These are phyloP conservation scores for Chondrostereum purpureum DNA, from an alignment of 1,284 basidiomycete species.

Conservation along the genomic window DNA sequence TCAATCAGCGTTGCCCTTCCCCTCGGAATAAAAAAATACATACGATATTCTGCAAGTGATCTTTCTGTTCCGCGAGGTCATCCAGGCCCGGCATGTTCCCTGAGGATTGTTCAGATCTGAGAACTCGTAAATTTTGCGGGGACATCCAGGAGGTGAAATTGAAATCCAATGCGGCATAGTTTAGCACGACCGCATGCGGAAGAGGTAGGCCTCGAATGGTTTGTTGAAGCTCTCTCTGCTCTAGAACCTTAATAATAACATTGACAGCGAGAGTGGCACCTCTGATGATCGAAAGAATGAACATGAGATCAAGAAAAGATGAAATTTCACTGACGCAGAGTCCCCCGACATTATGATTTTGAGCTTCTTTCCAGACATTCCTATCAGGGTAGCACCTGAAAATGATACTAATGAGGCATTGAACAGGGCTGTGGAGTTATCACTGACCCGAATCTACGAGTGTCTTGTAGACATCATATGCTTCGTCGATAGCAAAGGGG, in stretches of 20 bases:
- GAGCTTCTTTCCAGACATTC: constrained; percentile 76
- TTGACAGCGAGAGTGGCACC: constrained; percentile 82
- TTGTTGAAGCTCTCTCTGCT: constrained; percentile 46
- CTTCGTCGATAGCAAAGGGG: constrained; percentile 92
- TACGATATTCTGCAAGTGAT: constrained; percentile 76
- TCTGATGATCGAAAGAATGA: constrained; percentile 31
- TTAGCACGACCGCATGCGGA: constrained; percentile 80
- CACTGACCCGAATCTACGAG: constrained; percentile 63
- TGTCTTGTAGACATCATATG: constrained; percentile 83
- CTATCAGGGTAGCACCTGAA: constrained; percentile 66
- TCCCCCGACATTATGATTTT: constrained; percentile 81
- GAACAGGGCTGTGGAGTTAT: background rate
- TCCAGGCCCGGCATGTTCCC: constrained; percentile 58
- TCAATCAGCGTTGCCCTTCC: background rate
- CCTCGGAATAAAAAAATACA: constrained; percentile 13
- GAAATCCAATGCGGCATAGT: constrained; percentile 85
- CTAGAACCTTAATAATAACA: constrained; percentile 79
- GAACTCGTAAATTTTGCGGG: constrained; percentile 73
- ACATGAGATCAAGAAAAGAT: background rate
- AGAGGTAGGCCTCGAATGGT: constrained; percentile 31
- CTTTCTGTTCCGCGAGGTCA: constrained; percentile 70
- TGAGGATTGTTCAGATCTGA: constrained; percentile 80
- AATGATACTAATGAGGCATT: too few relatives aligned
- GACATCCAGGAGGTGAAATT: constrained; percentile 99
- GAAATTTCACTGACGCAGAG: constrained; percentile 69